A percentile compares a stretch with the other conserved stretches of the same genome.
These are phyloP conservation scores for Fistulifera pelliculosa DNA, from an alignment of 108 stramenopile species.

Conservation along the genomic window DNA sequence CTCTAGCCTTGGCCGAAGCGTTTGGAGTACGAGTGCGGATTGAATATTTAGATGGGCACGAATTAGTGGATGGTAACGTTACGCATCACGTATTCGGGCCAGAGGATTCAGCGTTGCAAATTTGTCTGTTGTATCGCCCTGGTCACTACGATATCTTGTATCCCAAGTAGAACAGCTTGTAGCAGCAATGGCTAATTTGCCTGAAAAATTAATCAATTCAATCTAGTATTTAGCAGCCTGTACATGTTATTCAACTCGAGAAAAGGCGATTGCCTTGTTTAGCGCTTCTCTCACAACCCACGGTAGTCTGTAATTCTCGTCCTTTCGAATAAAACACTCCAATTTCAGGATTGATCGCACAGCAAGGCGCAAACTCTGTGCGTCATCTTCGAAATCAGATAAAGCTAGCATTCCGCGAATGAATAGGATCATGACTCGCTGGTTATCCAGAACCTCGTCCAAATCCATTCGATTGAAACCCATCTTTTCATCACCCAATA, in stretches of 20 bases:
- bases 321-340: too few relatives aligned
- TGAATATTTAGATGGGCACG: constrained; percentile 78
- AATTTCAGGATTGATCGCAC: too few relatives aligned
- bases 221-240: too few relatives aligned
- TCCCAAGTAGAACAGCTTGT: not conserved
- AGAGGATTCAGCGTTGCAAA: constrained; percentile 7
- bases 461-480: constrained; percentile 29
- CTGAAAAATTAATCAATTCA: too few relatives aligned
- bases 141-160: constrained; percentile 87
- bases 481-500: constrained; percentile 17
- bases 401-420: constrained; percentile 36
- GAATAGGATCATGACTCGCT: constrained; percentile 24
- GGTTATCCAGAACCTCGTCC: constrained; percentile 26
- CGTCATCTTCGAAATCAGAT: not conserved
- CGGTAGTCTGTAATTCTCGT: too few relatives aligned
- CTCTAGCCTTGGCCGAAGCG: constrained; percentile 70
- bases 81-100: constrained; percentile 44
- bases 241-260: too few relatives aligned
- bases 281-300: too few relatives aligned
- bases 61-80: constrained; percentile 15
- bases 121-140: constrained; percentile 72
- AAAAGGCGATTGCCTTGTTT: too few relatives aligned
- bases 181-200: too few relatives aligned
- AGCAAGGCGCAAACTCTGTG: too few relatives aligned
- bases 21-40: constrained; percentile 56